Base-by-base conservation (phyloP, 345 rosid species). In the Dimocarpus longan region DNA sequence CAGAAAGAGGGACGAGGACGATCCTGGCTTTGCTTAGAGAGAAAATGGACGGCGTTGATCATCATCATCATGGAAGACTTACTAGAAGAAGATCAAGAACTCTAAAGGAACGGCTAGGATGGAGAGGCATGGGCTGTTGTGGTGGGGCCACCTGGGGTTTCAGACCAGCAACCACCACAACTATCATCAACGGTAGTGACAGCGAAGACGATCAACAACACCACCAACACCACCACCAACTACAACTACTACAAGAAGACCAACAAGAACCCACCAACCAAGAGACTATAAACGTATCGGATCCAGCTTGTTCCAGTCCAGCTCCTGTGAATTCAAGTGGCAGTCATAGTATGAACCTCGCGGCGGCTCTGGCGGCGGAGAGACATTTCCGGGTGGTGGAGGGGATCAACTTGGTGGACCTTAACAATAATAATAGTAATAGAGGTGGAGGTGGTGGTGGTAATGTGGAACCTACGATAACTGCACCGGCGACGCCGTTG, bases 361-460 rank as follows among this genome's bases (percentile, higher is more conserved):
- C 99, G 22, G 83, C 95, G 42, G 98, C 99, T 24, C 82, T 95
- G 65, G 97, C 97, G 19, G 96, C 92, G 18, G 99, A 93, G 84
- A 75, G 98, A 39, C 90, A 90, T 42, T 85, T 82, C 66, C 75
- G 93, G 73, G 83, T 80, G 22, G 60, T 75, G 9, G 88, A 82
- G 74, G 86, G 80, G 5, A 0, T 15, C 16, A 74, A 26, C 70
- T 10, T 28, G 44, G 59, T 54, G 8, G 16, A 6, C 10, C 16
- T 10, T 22, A 15, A 21, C 4, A 73, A 13, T 16, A 54, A 11
- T 7, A 21, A 0, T 59, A 8, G 64, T 1, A 21, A n/a, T 8
- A 7, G 26, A 10, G 64, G 64, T 3, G 63, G 11, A 0, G 63
- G 63, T 16, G 7, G 1, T 5, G 9, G 63, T 6, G 22, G 63